Conservation (phyloP, 352 stramenopile genomes). For the Phytophthora citrophthora region DNA sequence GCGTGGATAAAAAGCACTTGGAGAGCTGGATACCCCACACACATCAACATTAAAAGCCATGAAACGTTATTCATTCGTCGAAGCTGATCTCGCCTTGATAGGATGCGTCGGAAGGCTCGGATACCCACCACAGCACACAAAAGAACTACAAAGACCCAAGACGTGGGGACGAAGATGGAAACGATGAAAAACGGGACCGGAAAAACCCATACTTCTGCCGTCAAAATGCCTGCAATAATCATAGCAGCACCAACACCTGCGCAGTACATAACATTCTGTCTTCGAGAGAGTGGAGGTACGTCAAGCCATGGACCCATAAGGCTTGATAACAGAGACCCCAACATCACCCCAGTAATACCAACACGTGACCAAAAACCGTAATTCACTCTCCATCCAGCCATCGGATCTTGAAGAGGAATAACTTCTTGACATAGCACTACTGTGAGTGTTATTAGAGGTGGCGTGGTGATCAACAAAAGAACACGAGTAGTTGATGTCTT, state of each 20-base stretch:
- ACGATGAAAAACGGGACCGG: conserved; percentile 17
- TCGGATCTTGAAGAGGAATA: conserved; percentile 13
- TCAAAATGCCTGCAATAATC: neutral
- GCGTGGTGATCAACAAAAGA: neutral
- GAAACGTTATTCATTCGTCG: conserved; percentile 1
- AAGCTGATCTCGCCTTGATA: conserved; percentile 6
- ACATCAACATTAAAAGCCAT: conserved; percentile 2
- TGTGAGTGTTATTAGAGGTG: neutral
- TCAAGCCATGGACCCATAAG: conserved; percentile 1
- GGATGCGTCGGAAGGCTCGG: neutral
- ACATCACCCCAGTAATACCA: neutral
- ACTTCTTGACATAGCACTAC: conserved; percentile 8
- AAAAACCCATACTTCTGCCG: conserved; percentile 8
- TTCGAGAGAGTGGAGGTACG: neutral
- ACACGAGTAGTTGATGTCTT: neutral
- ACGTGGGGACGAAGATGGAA: neutral
- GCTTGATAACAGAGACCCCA: neutral
- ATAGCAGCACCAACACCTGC: neutral
- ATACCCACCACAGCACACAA: neutral
- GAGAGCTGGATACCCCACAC: conserved; percentile 5
- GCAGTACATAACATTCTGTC: neutral
- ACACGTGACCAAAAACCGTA: conserved; percentile 12
- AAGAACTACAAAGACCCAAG: neutral
- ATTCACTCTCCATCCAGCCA: conserved; percentile 8
- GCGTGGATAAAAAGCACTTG: conserved; percentile 4